These are phyloP conservation scores for Saccharomyces hybrid DNA, from an alignment of 1,139 yeast genomes.

Conservation along the genomic window DNA sequence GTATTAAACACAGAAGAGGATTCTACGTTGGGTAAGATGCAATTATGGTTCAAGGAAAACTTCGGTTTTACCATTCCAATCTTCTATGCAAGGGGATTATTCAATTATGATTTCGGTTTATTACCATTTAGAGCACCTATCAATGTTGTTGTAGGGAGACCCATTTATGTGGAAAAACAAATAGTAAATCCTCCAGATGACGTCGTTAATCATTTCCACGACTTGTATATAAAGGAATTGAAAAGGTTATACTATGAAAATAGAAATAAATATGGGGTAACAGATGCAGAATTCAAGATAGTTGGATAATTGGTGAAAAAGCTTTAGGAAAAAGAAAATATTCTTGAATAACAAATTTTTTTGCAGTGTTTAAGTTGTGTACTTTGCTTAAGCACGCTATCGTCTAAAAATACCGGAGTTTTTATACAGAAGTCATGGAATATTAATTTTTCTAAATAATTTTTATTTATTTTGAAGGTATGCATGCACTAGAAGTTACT, in stretches of 20 bases:
- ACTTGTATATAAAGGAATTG: conserved; percentile 60
- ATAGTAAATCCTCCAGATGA: conserved; percentile 39
- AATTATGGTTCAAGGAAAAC: conserved; percentile 59
- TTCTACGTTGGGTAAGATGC: conserved; percentile 51
- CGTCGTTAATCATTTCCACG: conserved; percentile 65
- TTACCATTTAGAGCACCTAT: conserved; percentile 80
- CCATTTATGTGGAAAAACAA: conserved; percentile 58
- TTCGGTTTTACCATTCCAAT: conserved; percentile 85
- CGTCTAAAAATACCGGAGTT: not conserved
- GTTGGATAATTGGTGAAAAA: conserved; percentile 14
- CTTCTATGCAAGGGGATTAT: conserved; percentile 86
- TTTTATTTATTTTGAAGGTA: not conserved
- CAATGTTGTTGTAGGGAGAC: conserved; percentile 72
- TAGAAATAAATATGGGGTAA: conserved; percentile 50
- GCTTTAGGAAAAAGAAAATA: not conserved
- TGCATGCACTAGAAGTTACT: not conserved
- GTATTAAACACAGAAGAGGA: conserved; percentile 49
- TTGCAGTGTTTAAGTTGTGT: not conserved
- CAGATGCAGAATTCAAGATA: conserved; percentile 39
- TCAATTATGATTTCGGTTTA: conserved; percentile 86
- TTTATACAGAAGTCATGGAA: not conserved
- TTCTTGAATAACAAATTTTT: not conserved
- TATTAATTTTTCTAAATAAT: not conserved
- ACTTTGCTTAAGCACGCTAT: not conserved
- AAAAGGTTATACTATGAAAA: conserved; percentile 60